Conservation (phyloP, 495 filamentous ascomycete species). For the Penicillium bialowiezense region DNA sequence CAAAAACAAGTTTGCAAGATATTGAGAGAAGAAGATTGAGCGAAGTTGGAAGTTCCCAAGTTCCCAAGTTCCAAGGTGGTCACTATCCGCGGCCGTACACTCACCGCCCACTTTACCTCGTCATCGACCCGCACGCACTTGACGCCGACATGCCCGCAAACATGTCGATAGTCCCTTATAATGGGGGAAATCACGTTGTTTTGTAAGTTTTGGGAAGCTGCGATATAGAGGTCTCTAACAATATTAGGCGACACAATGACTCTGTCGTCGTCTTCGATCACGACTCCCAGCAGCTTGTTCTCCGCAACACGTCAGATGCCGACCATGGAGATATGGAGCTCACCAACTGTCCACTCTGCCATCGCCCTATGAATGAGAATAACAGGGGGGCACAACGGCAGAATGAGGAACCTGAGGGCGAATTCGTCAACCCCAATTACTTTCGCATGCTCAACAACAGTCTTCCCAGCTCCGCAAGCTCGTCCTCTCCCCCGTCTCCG, state of each 20-base stretch:
- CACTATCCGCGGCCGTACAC: neutral
- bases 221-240: too few relatives aligned
- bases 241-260: slow-evolving; percentile 77
- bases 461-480: slow-evolving; percentile 47
- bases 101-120: slow-evolving; percentile 11
- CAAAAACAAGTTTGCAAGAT: too few relatives aligned
- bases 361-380: slow-evolving; percentile 65
- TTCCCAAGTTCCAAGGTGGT: neutral
- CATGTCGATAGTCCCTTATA: slow-evolving; percentile 49
- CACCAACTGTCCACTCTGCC: slow-evolving; percentile 82
- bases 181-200: slow-evolving; percentile 47
- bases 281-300: slow-evolving; percentile 76
- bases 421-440: slow-evolving; percentile 85
- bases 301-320: slow-evolving; percentile 58
- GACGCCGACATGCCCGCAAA: slow-evolving; percentile 36
- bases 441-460: slow-evolving; percentile 85
- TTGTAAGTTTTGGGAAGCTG: slow-evolving; percentile 40
- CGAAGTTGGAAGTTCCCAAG: too few relatives aligned
- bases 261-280: slow-evolving; percentile 89
- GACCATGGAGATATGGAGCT: slow-evolving; percentile 44
- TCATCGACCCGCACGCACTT: slow-evolving; percentile 8
- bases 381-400: slow-evolving; percentile 34
- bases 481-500: slow-evolving; percentile 49
- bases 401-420: slow-evolving; percentile 44
- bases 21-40: too few relatives aligned